phyloP scores from a whole-genome alignment of 192 early-diverging fungal genomes.

The Obelidium mucronatum region DNA sequence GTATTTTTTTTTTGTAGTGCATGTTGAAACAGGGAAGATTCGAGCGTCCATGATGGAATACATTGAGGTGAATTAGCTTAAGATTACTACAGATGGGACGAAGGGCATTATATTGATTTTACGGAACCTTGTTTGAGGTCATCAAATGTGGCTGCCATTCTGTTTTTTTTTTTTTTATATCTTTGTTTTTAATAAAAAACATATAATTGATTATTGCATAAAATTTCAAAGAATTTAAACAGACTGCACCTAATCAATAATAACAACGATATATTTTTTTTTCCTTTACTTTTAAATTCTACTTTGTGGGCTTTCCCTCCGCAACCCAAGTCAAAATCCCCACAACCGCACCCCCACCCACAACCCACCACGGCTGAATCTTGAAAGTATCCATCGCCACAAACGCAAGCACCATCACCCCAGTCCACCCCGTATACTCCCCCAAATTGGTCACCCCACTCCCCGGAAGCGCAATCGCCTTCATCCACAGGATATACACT shows the following conservation, averaged over 20 bases:
- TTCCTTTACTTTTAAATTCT: too few species aligned
- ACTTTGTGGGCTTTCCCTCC: constrained; percentile 24
- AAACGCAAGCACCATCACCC: constrained; percentile 28
- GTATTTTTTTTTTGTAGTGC: too few species aligned
- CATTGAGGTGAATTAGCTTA: too few species aligned
- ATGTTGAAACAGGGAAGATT: too few species aligned
- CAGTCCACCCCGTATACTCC: constrained; percentile 32
- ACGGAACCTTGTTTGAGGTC: constrained; percentile 37
- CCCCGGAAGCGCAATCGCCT: constrained; percentile 34
- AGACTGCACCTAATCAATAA: too few species aligned
- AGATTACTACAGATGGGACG: too few species aligned
- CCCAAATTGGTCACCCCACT: constrained; percentile 31
- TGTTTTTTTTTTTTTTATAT: background rate
- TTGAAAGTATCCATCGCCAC: constrained; percentile 27
- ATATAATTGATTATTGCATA: too few species aligned
- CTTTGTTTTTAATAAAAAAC: too few species aligned
- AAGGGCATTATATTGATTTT: too few species aligned
- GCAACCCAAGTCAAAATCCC: constrained; percentile 11
- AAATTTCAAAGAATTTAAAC: too few species aligned
- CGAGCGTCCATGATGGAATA: too few species aligned
- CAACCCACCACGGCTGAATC: constrained; percentile 20
- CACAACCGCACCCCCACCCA: constrained; percentile 16
- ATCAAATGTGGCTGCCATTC: constrained; percentile 29
- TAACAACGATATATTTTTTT: too few species aligned
- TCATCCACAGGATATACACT: constrained; percentile 52